Evolutionary conservation across 306 rosid genomes (phyloP).

Genomic region (Sophora flavescens): DNA sequence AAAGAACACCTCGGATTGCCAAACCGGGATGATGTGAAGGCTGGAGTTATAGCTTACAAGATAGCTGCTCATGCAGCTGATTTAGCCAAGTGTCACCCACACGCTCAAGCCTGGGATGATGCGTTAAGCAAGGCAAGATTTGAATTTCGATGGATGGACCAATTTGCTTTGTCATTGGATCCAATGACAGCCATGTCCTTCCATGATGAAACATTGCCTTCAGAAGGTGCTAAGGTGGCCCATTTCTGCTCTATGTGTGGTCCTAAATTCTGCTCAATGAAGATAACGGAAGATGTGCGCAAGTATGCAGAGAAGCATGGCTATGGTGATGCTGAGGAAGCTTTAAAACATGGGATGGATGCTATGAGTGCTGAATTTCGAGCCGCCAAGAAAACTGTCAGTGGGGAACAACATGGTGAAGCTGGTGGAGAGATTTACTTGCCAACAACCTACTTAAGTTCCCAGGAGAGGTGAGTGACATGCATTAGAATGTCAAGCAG

Average conservation of each 20-base stretch:
- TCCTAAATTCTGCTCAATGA: conserved; percentile 99
- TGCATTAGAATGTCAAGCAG: background rate
- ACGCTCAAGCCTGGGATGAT: conserved; percentile 96
- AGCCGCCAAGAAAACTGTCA: conserved; percentile 88
- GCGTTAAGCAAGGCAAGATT: conserved; percentile 96
- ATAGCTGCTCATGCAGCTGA: conserved; percentile 99
- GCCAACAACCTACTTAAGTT: conserved; percentile 70
- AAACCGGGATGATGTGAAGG: conserved; percentile 92
- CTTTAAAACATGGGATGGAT: conserved; percentile 88
- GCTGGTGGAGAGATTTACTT: conserved; percentile 99
- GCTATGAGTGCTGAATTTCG: conserved; percentile 97
- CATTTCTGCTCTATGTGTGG: conserved; percentile 75
- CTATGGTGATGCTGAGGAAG: conserved; percentile 91
- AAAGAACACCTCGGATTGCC: conserved; percentile 98
- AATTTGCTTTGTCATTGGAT: conserved; percentile 95
- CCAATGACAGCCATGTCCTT: conserved; percentile 99
- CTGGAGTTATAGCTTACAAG: conserved; percentile 97
- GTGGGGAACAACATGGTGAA: conserved; percentile 99
- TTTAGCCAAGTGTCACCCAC: conserved; percentile 90
- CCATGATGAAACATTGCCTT: conserved; percentile 94
- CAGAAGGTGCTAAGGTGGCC: conserved; percentile 99
- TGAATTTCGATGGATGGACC: conserved; percentile 98
- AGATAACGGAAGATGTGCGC: conserved; percentile 96
- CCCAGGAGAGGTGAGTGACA: conserved; percentile 62
- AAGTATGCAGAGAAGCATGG: conserved; percentile 98